Evolutionary conservation across 73 alveolate genomes (phyloP), one percentile per base, ranked within the genome.

Genomic region (Diophrys sp.): DNA sequence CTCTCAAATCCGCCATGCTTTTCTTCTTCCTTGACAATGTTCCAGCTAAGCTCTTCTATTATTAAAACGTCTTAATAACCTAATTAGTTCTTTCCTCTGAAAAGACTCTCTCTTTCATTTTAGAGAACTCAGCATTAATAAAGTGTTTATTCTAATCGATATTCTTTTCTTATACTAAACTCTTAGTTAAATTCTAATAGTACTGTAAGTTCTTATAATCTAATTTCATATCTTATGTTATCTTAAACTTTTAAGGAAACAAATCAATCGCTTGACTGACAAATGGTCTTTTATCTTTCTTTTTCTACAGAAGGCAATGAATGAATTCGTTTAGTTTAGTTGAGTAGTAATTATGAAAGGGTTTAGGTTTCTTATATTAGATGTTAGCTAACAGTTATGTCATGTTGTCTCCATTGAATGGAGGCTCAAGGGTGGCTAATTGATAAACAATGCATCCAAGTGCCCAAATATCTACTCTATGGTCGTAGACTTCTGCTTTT

Each of bases 371-470:
- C 67, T 86, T 86, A 44, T 79, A 86, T 28, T 71, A 62, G 55
- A 86, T 86, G 67, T 66, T 68, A 24, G 73, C 67, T 27, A 86
- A 27, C 56, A 86, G 77, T 29, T 33, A 25, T 24, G 75, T 27
- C 29, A 82, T 82, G 0, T 30, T 74, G 14, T 86, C 89, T 14
- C 73, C 86, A 24, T 25, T 8, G 74, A 82, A 86, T 8, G 93
- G 93, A 1, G 89, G 86, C 53, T 86, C 86, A 23, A 86, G 54
- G 71, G 87, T 33, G 23, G 89, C 83, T 62, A 74, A 29, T 18
- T 86, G 85, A 67, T 86, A 86, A 26, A 80, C n/a, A 0, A 82
- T 82, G 26, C 85, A 87, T 18, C 93, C 93, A 24, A 86, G 74
- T 0, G 87, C 83, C 89, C 89, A 86, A 27, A 86, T 74, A 62